Conservation (phyloP, 345 rosid species). For the Melaleuca alternifolia region DNA sequence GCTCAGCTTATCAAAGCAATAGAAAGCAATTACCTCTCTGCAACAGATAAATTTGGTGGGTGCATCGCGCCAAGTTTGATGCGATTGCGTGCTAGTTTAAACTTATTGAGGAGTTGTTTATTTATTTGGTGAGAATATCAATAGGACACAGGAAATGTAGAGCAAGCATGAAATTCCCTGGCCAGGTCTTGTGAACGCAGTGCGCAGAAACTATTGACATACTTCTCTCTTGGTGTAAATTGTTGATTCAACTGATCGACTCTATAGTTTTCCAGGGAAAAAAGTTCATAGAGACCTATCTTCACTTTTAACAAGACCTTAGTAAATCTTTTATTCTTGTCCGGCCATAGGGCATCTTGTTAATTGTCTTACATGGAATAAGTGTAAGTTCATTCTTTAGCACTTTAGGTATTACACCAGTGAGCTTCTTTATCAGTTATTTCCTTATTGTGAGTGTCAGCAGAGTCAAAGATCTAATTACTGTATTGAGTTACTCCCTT, state of each 20-base stretch:
- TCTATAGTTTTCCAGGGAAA: neutral
- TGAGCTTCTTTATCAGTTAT: neutral
- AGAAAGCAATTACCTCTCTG: constrained; percentile 10
- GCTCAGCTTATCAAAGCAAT: constrained; percentile 19
- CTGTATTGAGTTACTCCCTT: neutral
- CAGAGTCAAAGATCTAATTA: neutral
- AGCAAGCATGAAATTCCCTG: neutral
- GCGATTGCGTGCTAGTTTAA: neutral
- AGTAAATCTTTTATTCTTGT: neutral
- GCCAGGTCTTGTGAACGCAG: neutral
- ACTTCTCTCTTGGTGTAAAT: neutral
- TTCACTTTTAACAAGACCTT: neutral
- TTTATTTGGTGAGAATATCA: neutral
- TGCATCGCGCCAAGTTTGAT: neutral
- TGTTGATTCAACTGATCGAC: neutral
- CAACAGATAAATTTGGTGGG: constrained; percentile 25
- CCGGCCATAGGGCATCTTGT: neutral
- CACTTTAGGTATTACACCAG: neutral
- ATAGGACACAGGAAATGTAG: neutral
- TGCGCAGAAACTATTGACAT: neutral
- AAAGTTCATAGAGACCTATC: neutral
- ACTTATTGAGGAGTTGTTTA: neutral
- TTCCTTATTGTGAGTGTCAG: neutral
- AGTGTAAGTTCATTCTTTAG: neutral
- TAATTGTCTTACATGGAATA: neutral